These are phyloP conservation scores for Claviceps sorghi DNA, from an alignment of 2,329 filamentous ascomycete species.

Conservation along the genomic window DNA sequence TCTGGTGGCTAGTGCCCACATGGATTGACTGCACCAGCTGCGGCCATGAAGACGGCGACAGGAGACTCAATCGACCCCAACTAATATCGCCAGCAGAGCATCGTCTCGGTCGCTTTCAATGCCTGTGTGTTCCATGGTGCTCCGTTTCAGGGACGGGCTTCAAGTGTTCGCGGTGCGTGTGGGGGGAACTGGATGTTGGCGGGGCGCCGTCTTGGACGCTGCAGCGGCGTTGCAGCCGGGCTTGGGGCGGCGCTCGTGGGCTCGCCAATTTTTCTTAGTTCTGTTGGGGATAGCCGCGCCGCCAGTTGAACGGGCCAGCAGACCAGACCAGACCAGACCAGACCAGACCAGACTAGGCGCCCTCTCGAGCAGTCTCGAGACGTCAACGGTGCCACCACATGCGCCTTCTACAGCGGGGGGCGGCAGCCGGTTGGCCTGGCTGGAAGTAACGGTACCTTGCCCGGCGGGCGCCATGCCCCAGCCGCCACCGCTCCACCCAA, in stretches of 20 bases:
- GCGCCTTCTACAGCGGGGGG: not conserved
- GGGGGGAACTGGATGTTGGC: not conserved
- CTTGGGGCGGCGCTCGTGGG: slow-evolving; percentile 6
- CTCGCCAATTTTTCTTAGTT: slow-evolving; percentile 20
- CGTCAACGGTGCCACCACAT: too few species aligned
- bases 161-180: too few species aligned
- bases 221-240: not conserved
- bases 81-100: not conserved
- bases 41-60: not conserved
- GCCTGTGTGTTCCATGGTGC: not conserved
- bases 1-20: not conserved
- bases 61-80: not conserved
- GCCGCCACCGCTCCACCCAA: not conserved
- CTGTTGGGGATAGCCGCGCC: slow-evolving; percentile 24
- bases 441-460: not conserved
- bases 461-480: not conserved
- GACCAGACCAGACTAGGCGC: not conserved
- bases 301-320: slow-evolving; percentile 5
- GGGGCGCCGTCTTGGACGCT: not conserved
- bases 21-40: not conserved
- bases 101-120: not conserved
- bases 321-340: not conserved
- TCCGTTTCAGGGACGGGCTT: not conserved
- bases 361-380: too few species aligned
- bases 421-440: not conserved